Conservation (phyloP, 345 rosid genomes). For the Diplotaxis tenuifolia region DNA sequence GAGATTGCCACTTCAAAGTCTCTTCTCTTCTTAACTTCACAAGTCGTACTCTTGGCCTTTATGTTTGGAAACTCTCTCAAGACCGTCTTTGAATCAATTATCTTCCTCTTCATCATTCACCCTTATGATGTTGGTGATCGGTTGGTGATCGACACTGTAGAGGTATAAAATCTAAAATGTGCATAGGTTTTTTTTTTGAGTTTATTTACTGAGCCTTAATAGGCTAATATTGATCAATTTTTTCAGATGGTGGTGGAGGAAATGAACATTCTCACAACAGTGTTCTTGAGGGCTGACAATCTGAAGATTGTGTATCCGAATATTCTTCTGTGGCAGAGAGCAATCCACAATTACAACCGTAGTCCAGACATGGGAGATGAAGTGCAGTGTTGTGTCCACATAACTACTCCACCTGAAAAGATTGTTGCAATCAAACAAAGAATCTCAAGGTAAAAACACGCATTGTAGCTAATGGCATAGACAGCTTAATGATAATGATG, state of each 20-base stretch:
- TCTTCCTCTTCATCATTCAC: slow-evolving; percentile 85
- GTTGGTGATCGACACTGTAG: slow-evolving; percentile 62
- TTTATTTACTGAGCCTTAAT: background rate
- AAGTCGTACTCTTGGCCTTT: slow-evolving; percentile 74
- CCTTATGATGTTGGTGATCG: slow-evolving; percentile 97
- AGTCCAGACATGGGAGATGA: slow-evolving; percentile 93
- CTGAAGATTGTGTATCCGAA: slow-evolving; percentile 67
- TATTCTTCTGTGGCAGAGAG: slow-evolving; percentile 53
- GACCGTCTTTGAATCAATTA: slow-evolving; percentile 72
- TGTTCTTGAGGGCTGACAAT: slow-evolving; percentile 80
- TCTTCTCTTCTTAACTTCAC: slow-evolving; percentile 64
- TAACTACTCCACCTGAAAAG: slow-evolving; percentile 68
- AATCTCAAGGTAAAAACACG: slow-evolving; percentile 47
- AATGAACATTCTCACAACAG: slow-evolving; percentile 88
- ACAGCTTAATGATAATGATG: background rate
- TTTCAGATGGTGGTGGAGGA: slow-evolving; percentile 79
- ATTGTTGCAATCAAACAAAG: slow-evolving; percentile 57
- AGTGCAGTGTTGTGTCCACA: slow-evolving; percentile 59
- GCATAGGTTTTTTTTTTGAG: background rate
- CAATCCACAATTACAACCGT: slow-evolving; percentile 70
- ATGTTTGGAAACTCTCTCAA: slow-evolving; percentile 90
- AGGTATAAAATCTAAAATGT: slow-evolving; percentile 43
- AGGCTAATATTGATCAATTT: background rate
- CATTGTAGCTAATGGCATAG: background rate
- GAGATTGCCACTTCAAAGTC: slow-evolving; percentile 66